Base-by-base conservation (phyloP, 2,329 filamentous ascomycete species). In the Diplodia intermedia region DNA sequence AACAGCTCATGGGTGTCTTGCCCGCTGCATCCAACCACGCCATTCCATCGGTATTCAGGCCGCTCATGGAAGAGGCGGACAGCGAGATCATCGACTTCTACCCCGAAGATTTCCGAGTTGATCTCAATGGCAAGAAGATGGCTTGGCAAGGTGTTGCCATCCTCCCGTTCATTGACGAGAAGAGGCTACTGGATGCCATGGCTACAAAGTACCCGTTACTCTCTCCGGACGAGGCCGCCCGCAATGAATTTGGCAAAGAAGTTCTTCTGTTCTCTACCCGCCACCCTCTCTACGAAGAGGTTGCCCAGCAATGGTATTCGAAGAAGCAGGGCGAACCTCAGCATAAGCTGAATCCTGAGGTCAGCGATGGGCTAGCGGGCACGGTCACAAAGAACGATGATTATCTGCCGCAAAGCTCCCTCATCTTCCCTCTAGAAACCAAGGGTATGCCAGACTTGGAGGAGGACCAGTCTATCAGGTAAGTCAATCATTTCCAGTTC, bases 71-170 rank as follows among this genome's bases (percentile, higher is more conserved):
- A 31, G 85, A 96, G 11, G 85, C 91, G 15, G 89, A 97, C 55
- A 97, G 93, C 75, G 89, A 93, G 57, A 98, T 99, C 73, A 92
- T 97, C 71, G 94, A 99, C 78, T 99, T 99, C 79, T 99, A 99
- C 74, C 96, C 96, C 0, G 91, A 94, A 75, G 92, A 97, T 29
- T 99, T 99, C 73, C 89, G 91, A 18, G 87, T 98, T 65, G 95
- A 99, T 78, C 82, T 98, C 52, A 99, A 99, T 72, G 95, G 95
- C 66, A 98, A 98, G 83, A 99, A 98, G 78, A 96, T 97, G 81
- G 93, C 93, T 0, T 99, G 96, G 95, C 94, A 98, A 78, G 95
- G 95, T 71, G 91, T 99, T 65, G 93, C 93, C 2, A 83, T 99
- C 23, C 85, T 99, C 40, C 95, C 95, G 0, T 99, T 98, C 78